These are phyloP conservation scores for Jatropha curcas DNA, from an alignment of 345 rosid species.

Conservation along the genomic window DNA sequence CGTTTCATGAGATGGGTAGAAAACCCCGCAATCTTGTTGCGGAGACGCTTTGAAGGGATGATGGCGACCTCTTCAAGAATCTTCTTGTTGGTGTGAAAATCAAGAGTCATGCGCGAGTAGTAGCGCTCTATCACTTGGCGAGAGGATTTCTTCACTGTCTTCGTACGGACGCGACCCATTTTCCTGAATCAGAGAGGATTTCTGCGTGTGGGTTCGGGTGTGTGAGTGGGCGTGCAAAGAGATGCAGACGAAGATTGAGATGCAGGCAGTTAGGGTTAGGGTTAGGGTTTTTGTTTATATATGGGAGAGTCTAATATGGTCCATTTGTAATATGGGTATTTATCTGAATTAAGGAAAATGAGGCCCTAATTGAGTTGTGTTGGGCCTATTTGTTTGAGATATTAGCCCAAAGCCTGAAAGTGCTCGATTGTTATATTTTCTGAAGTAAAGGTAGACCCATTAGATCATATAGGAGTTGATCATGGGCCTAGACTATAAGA, in stretches of 20 bases:
- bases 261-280: too few relatives aligned
- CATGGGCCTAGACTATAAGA: too few relatives aligned
- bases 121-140: constrained; percentile 31
- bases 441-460: too few relatives aligned
- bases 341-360: too few relatives aligned
- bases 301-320: too few relatives aligned
- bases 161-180: constrained; percentile 28
- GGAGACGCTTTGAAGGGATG: constrained; percentile 29
- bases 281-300: too few relatives aligned
- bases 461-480: too few relatives aligned
- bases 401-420: too few relatives aligned
- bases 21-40: constrained; percentile 32
- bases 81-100: constrained; percentile 31
- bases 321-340: too few relatives aligned
- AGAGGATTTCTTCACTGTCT: constrained; percentile 31
- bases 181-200: neutral
- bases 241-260: neutral
- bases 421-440: too few relatives aligned
- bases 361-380: too few relatives aligned
- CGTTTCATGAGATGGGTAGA: constrained; percentile 33
- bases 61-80: constrained; percentile 27
- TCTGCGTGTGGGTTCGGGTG: neutral
- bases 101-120: constrained; percentile 25
- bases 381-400: too few relatives aligned
- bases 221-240: neutral